Evolutionary conservation across 169 alveolate genomes (phyloP), one percentile per base, ranked within the genome.

Genomic region (Cryptosporidium sp.): DNA sequence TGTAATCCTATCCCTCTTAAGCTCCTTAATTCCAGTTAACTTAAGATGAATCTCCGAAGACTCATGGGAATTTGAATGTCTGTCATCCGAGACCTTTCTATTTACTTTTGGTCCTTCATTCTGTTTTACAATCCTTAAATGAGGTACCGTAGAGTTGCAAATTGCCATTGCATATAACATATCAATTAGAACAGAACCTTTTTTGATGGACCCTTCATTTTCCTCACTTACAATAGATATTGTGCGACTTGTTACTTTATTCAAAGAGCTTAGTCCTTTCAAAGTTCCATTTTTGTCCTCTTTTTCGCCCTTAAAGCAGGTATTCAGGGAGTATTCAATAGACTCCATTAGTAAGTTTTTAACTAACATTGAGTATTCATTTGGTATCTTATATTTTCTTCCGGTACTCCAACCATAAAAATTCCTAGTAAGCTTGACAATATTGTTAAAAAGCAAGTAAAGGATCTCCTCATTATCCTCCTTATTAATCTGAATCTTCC

Each of bases 91-190:
- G 18, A 5, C 12, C 35, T 23, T 55, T 26, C 62, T 23, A 0
- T n/a, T 52, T 3, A 52, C 12, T 18, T 26, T 6, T 16, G 62
- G 10, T 18, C 12, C 62, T 18, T 18, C n/a, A 55, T 26, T 55
- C 7, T 55, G 31, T 9, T 73, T 48, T 0, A 73, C 21, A 16
- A 80, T 43, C 41, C 89, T 80, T 29, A 80, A 62, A 65, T 80
- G 89, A 10, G 89, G 89, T 18, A 80, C 89, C 9, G 75, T 61
- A 8, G 89, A 26, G 55, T 80, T 80, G 33, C 89, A 80, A 26
- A 62, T 65, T 62, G 89, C 80, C 89, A 80, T 80, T 10, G 89
- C 89, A 80, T 80, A 80, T 65, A 80, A 62, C 73, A 80, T 65
- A 80, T 80, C 75, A 41, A 41, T 43, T 26, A 80, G 23, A 10